Evolutionary conservation across 2,329 filamentous ascomycete species (phyloP), one percentile per base, ranked within the genome.

Genomic region (Escovopsis sp.): DNA sequence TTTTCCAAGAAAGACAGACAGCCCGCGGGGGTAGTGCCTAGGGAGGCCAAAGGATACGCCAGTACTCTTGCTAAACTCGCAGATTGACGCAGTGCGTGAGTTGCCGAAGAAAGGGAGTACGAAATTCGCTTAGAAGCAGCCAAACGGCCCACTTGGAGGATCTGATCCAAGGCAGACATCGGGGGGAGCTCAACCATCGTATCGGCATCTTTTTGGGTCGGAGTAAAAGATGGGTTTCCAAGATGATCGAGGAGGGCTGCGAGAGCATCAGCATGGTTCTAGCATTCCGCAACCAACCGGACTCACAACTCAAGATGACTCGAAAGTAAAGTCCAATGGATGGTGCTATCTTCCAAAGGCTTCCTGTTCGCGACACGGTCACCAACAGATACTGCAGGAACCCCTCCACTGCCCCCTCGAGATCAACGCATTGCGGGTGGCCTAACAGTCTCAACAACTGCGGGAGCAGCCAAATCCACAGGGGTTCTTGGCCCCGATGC

Each of bases 381-480:
- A 67, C 56, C 49, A 75, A 62, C 5, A 74, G 50, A 38, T 69
- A 66, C 40, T 63, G 60, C 41, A 77, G 65, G 45, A 80, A 69
- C 3, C 59, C 59, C 49, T 73, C 66, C n/a, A 80, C 69, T 10
- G 68, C 66, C 15, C 63, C 57, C 9, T 63, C 62, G 11, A 80
- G 55, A 12, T 64, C 63, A 32, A 66, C 51, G 45, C 66, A 75
- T 36, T 64, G 58, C 12, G 51, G 55, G 53, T 72, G 70, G 1
- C 75, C 76, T 26, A 81, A 62, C 49, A 81, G 61, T 45, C 60
- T 69, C 49, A 77, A 68, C 36, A 75, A 61, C 55, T 67, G 73
- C 39, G 70, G 80, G 48, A 75, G 71, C 49, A 74, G 66, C 77
- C 77, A 83, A 34, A 73, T 56, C 70, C 80, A 83, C 36, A 82